Evolutionary conservation across 306 rosid species (phyloP).

Genomic region (Ceratonia siliqua): DNA sequence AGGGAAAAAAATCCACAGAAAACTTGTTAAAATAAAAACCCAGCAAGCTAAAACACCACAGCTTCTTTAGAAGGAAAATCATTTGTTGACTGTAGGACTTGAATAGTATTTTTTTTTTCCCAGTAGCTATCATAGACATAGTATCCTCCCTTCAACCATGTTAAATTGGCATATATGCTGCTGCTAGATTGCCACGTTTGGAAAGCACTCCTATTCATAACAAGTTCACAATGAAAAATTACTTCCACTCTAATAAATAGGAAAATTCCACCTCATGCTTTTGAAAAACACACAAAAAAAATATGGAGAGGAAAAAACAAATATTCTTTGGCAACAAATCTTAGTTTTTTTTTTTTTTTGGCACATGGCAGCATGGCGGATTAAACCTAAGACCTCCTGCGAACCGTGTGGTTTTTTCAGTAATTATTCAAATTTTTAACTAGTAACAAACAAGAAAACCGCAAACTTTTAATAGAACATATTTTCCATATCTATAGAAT

Average conservation of each 20-base stretch:
- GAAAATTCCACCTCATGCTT: not conserved
- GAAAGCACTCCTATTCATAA: not conserved
- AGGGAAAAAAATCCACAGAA: not conserved
- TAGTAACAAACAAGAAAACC: not conserved
- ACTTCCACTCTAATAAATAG: not conserved
- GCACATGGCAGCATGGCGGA: no score
- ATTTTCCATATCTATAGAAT: not conserved
- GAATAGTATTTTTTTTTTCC: no score
- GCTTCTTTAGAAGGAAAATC: not conserved
- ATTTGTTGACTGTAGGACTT: no score
- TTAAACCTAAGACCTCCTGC: no score
- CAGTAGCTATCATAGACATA: not conserved
- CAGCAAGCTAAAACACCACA: not conserved
- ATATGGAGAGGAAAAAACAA: not conserved
- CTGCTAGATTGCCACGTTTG: not conserved
- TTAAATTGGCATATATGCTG: not conserved
- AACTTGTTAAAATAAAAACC: not conserved
- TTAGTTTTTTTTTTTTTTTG: no score
- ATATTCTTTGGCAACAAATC: not conserved
- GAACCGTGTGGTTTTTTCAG: not conserved
- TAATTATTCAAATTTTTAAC: not conserved
- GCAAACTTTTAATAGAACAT: not conserved
- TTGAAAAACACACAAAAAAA: not conserved
- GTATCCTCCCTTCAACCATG: not conserved
- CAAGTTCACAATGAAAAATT: not conserved